phyloP scores from a whole-genome alignment of 108 stramenopile genomes.

The Asterionellopsis glacialis region DNA sequence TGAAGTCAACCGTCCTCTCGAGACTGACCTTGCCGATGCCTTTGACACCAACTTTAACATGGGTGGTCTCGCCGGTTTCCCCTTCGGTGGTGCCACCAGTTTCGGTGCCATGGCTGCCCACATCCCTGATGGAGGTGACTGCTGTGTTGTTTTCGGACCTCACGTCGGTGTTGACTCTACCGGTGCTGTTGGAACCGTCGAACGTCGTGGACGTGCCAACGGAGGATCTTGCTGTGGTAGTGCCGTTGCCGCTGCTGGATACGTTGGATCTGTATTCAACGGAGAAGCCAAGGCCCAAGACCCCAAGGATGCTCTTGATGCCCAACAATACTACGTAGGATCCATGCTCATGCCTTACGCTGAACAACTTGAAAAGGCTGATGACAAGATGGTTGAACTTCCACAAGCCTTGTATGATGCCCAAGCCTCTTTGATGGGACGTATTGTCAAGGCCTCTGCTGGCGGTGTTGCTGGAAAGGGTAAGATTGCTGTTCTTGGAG shows the following conservation, averaged over 20 bases:
- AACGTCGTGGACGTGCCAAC: slow-evolving; percentile 26
- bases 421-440: too few species aligned
- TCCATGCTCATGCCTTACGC: slow-evolving; percentile 23
- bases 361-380: slow-evolving; percentile 19
- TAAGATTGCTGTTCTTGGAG: slow-evolving; percentile 38
- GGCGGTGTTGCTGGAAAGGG: too few species aligned
- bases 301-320: too few species aligned
- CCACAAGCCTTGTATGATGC: slow-evolving; percentile 25
- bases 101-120: slow-evolving; percentile 32
- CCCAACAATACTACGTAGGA: too few species aligned
- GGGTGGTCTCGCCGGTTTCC: slow-evolving; percentile 47
- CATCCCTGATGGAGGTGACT: slow-evolving; percentile 33
- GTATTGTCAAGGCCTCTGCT: too few species aligned
- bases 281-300: slow-evolving; percentile 12
- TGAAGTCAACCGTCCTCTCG: slow-evolving; percentile 21
- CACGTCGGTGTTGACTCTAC: slow-evolving; percentile 33
- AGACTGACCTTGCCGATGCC: slow-evolving; percentile 16
- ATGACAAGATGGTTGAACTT: slow-evolving; percentile 25
- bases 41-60: slow-evolving; percentile 52
- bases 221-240: slow-evolving; percentile 27
- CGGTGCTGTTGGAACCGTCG: slow-evolving; percentile 32
- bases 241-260: slow-evolving; percentile 21
- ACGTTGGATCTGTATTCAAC: slow-evolving; percentile 6
- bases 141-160: slow-evolving; percentile 31
- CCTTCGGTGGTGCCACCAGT: slow-evolving; percentile 37